Evolutionary conservation across 495 filamentous ascomycete genomes (phyloP), one percentile per base, ranked within the genome.

Genomic region (Amorphotheca resinae): DNA sequence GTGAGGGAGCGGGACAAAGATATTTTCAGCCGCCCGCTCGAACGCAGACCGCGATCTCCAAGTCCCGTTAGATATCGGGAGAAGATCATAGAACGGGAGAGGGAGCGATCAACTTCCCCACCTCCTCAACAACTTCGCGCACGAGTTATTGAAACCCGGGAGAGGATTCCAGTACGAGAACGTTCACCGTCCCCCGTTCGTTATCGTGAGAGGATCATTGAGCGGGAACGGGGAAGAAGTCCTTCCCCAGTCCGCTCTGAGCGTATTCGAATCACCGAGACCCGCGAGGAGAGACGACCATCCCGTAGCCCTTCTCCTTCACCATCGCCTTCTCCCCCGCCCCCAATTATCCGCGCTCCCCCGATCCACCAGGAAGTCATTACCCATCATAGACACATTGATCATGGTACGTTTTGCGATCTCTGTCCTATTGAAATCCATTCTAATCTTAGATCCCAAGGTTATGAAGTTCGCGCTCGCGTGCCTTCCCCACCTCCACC

Each of bases 351-450:
- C 54, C 69, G 73, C 48, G 76, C 73, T 15, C 80, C 82, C 3
- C 72, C 75, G 3, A 82, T 88, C 50, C 78, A 82, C 54, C 76
- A 85, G 46, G 82, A 93, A 54, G 72, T 91, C 33, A 83, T 87
- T 45, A 86, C 83, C 1, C 84, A 87, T 59, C 87, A 91, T 55
- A 72, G 80, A 17, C 80, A 89, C 52, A 83, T 93, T 54, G 83
- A 95, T 58, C 85, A 94, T 63, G 87, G 86, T 82, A 23, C 31
- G 9, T 41, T 22, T n/a, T 20, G 15, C 16, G 30, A 3, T 42
- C 0, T 37, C 5, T 8, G 14, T 18, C 34, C 15, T 2, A 5
- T 33, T 3, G 12, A 33, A 12, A 12, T 30, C 3, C n/a, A n/a
- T n/a, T n/a, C n/a, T n/a, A n/a, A n/a, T n/a, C n/a, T n/a, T n/a